Evolutionary conservation across 73 alveolate species (phyloP).

Genomic region (Halteria grandinella): DNA sequence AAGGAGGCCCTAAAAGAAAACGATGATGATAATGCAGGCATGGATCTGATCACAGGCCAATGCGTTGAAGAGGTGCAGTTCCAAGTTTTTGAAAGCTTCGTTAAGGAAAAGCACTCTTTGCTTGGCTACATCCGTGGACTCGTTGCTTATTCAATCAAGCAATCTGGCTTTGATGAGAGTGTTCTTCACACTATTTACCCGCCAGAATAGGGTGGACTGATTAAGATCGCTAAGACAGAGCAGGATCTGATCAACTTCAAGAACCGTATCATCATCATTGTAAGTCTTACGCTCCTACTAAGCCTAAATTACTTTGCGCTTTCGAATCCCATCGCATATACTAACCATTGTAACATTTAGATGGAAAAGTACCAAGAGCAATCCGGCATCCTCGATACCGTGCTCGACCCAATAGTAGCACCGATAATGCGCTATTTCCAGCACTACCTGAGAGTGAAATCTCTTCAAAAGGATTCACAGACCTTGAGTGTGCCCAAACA

Average conservation of each 20-base stretch:
- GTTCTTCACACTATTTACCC: background rate
- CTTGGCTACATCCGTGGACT: slow-evolving; percentile 39
- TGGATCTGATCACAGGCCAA: too few species aligned
- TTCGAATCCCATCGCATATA: too few species aligned
- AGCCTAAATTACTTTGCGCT: too few species aligned
- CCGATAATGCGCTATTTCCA: slow-evolving; percentile 76
- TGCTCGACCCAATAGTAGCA: slow-evolving; percentile 72
- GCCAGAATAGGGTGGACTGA: background rate
- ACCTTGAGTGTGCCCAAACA: slow-evolving; percentile 62
- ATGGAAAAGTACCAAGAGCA: slow-evolving; percentile 87
- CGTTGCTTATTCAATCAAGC: slow-evolving; percentile 19
- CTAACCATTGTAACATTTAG: too few species aligned
- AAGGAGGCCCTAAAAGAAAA: background rate
- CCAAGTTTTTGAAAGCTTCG: slow-evolving; percentile 51
- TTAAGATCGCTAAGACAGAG: background rate
- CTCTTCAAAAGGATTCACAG: slow-evolving; percentile 31
- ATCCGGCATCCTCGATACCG: slow-evolving; percentile 86
- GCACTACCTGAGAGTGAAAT: slow-evolving; percentile 18
- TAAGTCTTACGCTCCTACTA: slow-evolving; percentile 21
- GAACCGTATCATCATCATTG: slow-evolving; percentile 59
- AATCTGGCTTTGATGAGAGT: background rate
- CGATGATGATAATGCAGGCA: slow-evolving; percentile 3
- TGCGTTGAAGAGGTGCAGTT: slow-evolving; percentile 13
- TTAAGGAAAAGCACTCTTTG: slow-evolving; percentile 46
- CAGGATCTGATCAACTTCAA: slow-evolving; percentile 34